Evolutionary conservation across 208 protist genomes (phyloP).

Genomic region (Acanthamoeba quina): DNA sequence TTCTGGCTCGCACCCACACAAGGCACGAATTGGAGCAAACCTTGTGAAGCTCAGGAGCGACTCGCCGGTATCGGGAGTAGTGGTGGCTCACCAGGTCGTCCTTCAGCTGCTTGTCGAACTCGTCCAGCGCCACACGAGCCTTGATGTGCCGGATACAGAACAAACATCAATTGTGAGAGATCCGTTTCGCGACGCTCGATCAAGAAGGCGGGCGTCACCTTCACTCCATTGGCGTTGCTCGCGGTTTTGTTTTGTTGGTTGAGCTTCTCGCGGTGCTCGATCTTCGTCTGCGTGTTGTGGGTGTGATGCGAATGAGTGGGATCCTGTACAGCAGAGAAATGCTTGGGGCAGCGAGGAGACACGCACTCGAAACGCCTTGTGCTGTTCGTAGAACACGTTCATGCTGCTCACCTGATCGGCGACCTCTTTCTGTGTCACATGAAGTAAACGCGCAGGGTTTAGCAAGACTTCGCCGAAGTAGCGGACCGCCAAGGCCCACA

Average conservation of each 20-base stretch:
- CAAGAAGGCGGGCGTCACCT: neutral
- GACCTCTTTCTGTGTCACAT: neutral
- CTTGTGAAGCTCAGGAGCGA: conserved; percentile 12
- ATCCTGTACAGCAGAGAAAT: neutral
- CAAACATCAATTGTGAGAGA: neutral
- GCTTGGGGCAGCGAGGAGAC: neutral
- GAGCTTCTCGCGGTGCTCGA: neutral
- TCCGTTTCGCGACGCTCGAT: neutral
- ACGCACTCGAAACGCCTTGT: neutral
- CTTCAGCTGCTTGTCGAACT: conserved; percentile 22
- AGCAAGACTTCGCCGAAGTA: too few species aligned
- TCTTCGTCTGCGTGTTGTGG: neutral
- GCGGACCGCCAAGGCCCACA: neutral
- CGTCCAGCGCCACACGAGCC: neutral
- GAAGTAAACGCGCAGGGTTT: neutral
- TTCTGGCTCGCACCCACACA: neutral
- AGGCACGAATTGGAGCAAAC: neutral
- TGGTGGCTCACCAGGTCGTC: neutral
- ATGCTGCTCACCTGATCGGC: neutral
- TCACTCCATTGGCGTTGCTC: neutral
- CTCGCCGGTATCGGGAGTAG: neutral
- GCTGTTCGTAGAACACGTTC: neutral
- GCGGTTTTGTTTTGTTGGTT: neutral
- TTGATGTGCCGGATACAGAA: neutral
- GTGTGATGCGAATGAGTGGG: neutral